These are phyloP conservation scores for Reticulascus tulasneorum DNA, from an alignment of 2,329 filamentous ascomycete species.

Conservation along the genomic window DNA sequence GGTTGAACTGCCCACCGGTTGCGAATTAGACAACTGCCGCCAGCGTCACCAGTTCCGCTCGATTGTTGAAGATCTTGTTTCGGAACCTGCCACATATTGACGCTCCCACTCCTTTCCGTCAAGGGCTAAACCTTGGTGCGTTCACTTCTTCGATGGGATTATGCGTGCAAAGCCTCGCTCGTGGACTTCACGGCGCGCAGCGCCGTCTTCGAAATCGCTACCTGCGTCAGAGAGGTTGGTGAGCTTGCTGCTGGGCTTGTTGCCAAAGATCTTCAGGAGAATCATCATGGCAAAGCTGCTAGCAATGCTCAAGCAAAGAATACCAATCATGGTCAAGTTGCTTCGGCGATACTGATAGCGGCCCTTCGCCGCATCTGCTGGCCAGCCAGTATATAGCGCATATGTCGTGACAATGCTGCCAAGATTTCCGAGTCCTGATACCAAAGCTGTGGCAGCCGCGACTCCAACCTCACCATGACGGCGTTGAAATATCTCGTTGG, in stretches of 20 bases:
- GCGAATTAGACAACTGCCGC: too few species aligned
- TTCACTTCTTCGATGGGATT: too few species aligned
- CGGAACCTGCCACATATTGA: too few species aligned
- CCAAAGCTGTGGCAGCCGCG: conserved; percentile 77
- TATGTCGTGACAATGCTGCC: conserved; percentile 86
- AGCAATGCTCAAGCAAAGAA: conserved; percentile 72
- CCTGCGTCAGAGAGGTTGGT: conserved; percentile 31
- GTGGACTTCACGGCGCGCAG: conserved; percentile 52
- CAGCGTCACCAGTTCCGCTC: too few species aligned
- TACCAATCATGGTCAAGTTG: conserved; percentile 85
- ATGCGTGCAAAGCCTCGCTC: conserved; percentile 60
- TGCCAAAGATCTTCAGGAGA: conserved; percentile 57
- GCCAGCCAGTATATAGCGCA: conserved; percentile 84
- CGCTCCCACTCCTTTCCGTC: too few species aligned
- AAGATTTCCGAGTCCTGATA: conserved; percentile 82
- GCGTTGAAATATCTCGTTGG: conserved; percentile 82
- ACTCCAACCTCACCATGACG: conserved; percentile 90
- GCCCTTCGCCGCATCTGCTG: conserved; percentile 65
- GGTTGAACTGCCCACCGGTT: conserved; percentile 37
- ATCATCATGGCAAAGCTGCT: conserved; percentile 67
- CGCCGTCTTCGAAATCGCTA: conserved; percentile 54
- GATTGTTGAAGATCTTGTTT: too few species aligned
- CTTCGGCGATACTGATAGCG: conserved; percentile 73
- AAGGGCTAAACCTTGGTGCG: too few species aligned
- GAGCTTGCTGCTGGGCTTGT: conserved; percentile 45